Conservation (phyloP, 2,329 filamentous ascomycete genomes). For the Microcyclosporella mali region DNA sequence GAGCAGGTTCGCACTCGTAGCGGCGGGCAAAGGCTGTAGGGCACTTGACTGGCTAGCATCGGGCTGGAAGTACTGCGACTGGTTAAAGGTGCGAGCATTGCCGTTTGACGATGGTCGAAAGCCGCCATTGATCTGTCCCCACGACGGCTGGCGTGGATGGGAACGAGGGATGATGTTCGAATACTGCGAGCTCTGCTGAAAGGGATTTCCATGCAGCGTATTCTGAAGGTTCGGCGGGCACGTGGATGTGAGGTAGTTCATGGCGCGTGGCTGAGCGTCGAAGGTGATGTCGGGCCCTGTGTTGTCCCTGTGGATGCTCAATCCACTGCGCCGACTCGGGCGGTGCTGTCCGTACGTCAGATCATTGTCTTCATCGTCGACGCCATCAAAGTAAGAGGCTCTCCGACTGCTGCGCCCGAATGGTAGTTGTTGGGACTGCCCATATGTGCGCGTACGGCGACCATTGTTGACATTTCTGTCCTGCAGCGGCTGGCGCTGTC, state of each 20-base stretch:
- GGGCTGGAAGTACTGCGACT: slow-evolving; percentile 3
- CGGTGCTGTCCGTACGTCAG: slow-evolving; percentile 28
- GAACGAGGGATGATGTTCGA: slow-evolving; percentile 5
- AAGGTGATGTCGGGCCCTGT: slow-evolving; percentile 31
- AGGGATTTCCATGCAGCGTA: slow-evolving; percentile 1
- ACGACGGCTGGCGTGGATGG: slow-evolving; percentile 11
- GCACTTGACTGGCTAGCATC: not conserved
- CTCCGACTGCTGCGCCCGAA: slow-evolving; percentile 7
- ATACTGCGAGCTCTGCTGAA: not conserved
- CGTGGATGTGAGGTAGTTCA: slow-evolving; percentile 16
- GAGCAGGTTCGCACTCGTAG: not conserved
- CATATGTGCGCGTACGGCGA: slow-evolving; percentile 16
- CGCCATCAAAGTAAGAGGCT: slow-evolving; percentile 10
- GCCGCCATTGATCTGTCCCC: slow-evolving; percentile 11
- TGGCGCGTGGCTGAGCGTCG: slow-evolving; percentile 16
- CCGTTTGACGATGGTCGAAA: slow-evolving; percentile 13
- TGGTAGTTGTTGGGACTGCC: slow-evolving; percentile 9
- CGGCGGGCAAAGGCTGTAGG: not conserved
- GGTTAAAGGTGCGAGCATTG: slow-evolving; percentile 2
- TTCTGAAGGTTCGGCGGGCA: slow-evolving; percentile 5
- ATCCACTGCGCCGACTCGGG: slow-evolving; percentile 31
- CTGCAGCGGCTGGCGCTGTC: slow-evolving; percentile 17
- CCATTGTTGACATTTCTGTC: slow-evolving; percentile 27
- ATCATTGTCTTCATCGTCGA: slow-evolving; percentile 27
- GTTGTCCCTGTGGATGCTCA: slow-evolving; percentile 40